Base-by-base conservation (phyloP, 2,329 filamentous ascomycete genomes). In the Talaromyces albobiverticillius region DNA sequence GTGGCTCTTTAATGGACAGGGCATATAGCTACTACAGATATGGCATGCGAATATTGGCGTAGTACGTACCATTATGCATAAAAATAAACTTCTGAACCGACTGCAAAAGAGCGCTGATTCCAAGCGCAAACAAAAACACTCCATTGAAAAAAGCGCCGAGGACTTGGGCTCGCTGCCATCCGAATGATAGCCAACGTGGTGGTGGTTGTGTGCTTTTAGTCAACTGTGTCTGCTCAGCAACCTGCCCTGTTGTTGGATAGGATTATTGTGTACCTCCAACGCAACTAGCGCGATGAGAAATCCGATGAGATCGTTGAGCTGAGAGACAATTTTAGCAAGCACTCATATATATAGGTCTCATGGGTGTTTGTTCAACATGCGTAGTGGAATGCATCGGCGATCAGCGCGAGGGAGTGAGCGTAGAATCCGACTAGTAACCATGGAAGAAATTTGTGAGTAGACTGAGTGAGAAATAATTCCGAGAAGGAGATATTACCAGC, bases 81-180 rank as follows among this genome's bases (percentile, higher is more conserved):
- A 41, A 53, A 53, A 51, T 46, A 49, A 57, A 57, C 32, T 87
- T 76, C 68, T 91, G 86, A 48, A 91, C 78, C 0, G 87, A 85
- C 64, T 91, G 88, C 2, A 91, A 72, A 31, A 87, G 79, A 47
- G 91, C 88, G 67, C 86, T 89, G 32, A 90, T 69, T 1, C 86
- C 86, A 2, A 92, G 73, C 1, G 86, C 87, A 14, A 90, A 69
- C 1, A 92, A 77, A 55, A 92, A 88, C 1, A 86, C 84, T 13
- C 88, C 88, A 62, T 92, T 92, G 78, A 91, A 92, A 69, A 92
- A 92, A 20, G 87, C 86, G 4, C 88, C 88, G 0, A 92, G 75
- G 1, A 90, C 68, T n/a, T 82, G 81, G 14, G 87, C 86, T 29
- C 88, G 80, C 54, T 88, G 85, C 87, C 87, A 91, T n/a, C 88